Percentiles rank a stretch among this genome's conserved stretches.
Evolutionary conservation across 2,329 filamentous ascomycete genomes (phyloP).

Genomic region (Neofusicoccum cordaticola): DNA sequence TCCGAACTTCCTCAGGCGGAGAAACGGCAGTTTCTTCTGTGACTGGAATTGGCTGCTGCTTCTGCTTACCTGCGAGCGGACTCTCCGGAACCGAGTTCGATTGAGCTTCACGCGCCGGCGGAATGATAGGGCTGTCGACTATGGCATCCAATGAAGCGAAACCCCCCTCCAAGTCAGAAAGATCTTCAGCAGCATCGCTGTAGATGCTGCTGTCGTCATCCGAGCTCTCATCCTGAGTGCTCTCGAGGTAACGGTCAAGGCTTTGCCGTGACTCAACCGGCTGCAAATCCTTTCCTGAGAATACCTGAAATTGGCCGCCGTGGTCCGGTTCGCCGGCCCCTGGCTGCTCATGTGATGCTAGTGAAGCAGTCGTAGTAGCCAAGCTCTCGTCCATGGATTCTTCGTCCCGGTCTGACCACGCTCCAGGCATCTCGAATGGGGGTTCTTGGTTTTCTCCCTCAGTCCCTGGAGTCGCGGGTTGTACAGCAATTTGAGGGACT

Average conservation of each 20-base stretch:
- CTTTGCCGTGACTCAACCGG: not conserved
- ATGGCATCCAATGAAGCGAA: conserved; percentile 74
- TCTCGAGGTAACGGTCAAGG: not conserved
- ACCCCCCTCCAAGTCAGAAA: conserved; percentile 63
- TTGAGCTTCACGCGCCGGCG: not conserved
- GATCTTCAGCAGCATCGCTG: conserved; percentile 74
- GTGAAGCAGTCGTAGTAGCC: not conserved
- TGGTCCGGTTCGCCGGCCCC: not conserved
- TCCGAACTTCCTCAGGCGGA: not conserved
- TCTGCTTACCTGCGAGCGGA: conserved; percentile 34
- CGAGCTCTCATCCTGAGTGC: conserved; percentile 24
- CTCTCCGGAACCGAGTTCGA: conserved; percentile 6
- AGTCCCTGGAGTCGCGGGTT: conserved; percentile 35
- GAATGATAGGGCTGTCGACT: conserved; percentile 55
- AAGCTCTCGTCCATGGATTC: conserved; percentile 23
- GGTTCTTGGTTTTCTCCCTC: conserved; percentile 24
- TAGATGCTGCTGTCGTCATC: conserved; percentile 57
- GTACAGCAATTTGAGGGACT: conserved; percentile 34
- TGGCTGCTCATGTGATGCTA: not conserved
- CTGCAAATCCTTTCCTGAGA: not conserved
- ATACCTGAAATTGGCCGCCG: not conserved
- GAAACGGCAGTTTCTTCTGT: not conserved
- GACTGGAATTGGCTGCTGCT: conserved; percentile 54
- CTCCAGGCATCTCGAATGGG: conserved; percentile 28
- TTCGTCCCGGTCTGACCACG: conserved; percentile 26